Base-by-base conservation (phyloP, 768 basidiomycete species). In the Amyloporia xantha region DNA sequence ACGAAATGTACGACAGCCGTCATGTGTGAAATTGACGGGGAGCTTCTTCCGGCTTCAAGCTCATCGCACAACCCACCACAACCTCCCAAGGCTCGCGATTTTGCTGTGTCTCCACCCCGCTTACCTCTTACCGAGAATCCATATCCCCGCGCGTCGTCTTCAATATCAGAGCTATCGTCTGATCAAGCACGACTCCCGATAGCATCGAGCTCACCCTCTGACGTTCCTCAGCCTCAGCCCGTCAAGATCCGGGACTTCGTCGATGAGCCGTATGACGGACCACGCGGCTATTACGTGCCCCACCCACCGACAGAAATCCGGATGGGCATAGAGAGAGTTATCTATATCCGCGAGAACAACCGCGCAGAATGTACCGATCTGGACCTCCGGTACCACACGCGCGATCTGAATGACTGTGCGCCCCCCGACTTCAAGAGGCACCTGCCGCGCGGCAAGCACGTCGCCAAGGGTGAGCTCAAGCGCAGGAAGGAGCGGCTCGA, bases 191-290 rank as follows among this genome's bases (percentile, higher is more conserved):
- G n/a, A n/a, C n/a, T n/a, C n/a, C n/a, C n/a, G n/a, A n/a, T n/a
- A n/a, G n/a, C n/a, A n/a, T n/a, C n/a, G n/a, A n/a, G n/a, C n/a
- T n/a, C n/a, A n/a, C n/a, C n/a, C n/a, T n/a, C n/a, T n/a, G n/a
- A n/a, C n/a, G n/a, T n/a, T n/a, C n/a, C n/a, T n/a, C n/a, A n/a
- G n/a, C n/a, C n/a, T n/a, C n/a, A n/a, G n/a, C 15, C 12, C 9
- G 19, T 50, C 5, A 46, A 54, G 27, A 49, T 55, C 12, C 58
- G 62, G 21, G 66, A 67, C 48, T 65, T 58, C 25, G 61, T 59
- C 4, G 49, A 57, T 40, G 59, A 57, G 41, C 45, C 56, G 3
- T 54, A 57, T 43, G 27, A 43, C 19, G 54, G 55, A 17, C 48
- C 49, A 3, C 48, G 51, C 23, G 49, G 53, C 9, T 57, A 48